Evolutionary conservation across 129 eudicot species (phyloP).

Genomic region (Sambucus nigra): DNA sequence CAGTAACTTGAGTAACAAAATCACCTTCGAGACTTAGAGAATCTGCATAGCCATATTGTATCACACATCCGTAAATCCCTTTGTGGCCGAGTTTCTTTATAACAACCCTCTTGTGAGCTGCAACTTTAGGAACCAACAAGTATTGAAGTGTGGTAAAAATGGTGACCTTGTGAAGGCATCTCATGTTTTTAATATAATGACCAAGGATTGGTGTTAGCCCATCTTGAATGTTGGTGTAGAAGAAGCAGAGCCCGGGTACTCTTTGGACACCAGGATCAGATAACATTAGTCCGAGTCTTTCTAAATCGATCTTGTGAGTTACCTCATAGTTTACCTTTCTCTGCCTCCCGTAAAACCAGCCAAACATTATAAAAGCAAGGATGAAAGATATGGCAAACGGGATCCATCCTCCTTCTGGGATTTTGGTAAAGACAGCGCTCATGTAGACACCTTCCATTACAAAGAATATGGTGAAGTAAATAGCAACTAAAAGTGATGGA

Average conservation of each 20-base stretch:
- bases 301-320: conserved; percentile 40
- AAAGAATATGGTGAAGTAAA: conserved; percentile 37
- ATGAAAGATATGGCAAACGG: conserved; percentile 69
- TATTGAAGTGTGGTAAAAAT: conserved; percentile 50
- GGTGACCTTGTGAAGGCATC: conserved; percentile 50
- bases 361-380: conserved; percentile 65
- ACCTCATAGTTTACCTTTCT: conserved; percentile 49
- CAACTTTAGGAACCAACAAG: conserved; percentile 56
- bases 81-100: conserved; percentile 35
- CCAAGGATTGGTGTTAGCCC: conserved; percentile 62
- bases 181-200: conserved; percentile 58
- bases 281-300: conserved; percentile 28
- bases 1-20: conserved; percentile 39
- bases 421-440: conserved; percentile 51
- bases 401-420: conserved; percentile 68
- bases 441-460: conserved; percentile 45
- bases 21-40: conserved; percentile 39
- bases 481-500: conserved; percentile 27
- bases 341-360: conserved; percentile 63
- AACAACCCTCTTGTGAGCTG: conserved; percentile 37
- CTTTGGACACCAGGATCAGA: conserved; percentile 42
- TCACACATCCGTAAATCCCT: conserved; percentile 53
- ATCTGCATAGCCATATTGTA: conserved; percentile 63
- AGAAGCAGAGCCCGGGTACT: conserved; percentile 63
- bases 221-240: conserved; percentile 56